Percentiles rank a stretch among this genome's conserved stretches.
These are phyloP conservation scores for Graphium sp. DNA, from an alignment of 2,329 filamentous ascomycete genomes.

Conservation along the genomic window DNA sequence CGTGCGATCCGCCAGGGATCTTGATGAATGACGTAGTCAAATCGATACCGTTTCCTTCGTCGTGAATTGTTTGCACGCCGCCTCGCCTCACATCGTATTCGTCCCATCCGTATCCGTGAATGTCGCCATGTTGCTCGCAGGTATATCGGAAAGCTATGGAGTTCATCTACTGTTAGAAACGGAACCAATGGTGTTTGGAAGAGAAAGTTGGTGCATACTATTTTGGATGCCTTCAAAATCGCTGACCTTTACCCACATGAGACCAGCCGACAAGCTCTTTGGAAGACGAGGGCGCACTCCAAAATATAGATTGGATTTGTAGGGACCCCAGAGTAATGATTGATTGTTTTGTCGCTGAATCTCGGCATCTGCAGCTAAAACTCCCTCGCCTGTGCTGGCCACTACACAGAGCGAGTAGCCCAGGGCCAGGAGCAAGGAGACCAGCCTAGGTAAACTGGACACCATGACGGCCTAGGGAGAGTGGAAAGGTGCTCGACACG, in stretches of 20 bases:
- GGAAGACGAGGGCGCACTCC: constrained; percentile 70
- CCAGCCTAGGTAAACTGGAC: too few species aligned
- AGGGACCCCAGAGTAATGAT: constrained; percentile 88
- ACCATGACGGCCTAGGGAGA: too few species aligned
- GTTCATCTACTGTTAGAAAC: too few species aligned
- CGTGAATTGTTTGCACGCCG: constrained; percentile 79
- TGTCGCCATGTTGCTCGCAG: constrained; percentile 87
- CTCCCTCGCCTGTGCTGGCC: constrained; percentile 11
- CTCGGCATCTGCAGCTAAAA: constrained; percentile 26
- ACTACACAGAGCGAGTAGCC: too few species aligned
- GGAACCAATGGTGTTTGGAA: too few species aligned
- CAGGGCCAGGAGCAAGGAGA: constrained; percentile 12
- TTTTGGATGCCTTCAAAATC: constrained; percentile 58
- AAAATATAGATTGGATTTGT: constrained; percentile 88
- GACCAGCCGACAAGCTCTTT: constrained; percentile 61
- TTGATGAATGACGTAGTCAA: constrained; percentile 91
- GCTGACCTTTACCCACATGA: constrained; percentile 83
- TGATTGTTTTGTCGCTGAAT: constrained; percentile 50
- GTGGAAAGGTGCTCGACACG: too few species aligned
- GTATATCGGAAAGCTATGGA: constrained; percentile 80
- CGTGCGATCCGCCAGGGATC: constrained; percentile 67
- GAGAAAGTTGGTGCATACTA: constrained; percentile 48
- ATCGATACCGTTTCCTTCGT: constrained; percentile 75
- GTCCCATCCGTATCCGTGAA: constrained; percentile 95
- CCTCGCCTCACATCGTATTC: constrained; percentile 84